Evolutionary conservation across 345 rosid genomes (phyloP).

Genomic region (Cardamine occulta): DNA sequence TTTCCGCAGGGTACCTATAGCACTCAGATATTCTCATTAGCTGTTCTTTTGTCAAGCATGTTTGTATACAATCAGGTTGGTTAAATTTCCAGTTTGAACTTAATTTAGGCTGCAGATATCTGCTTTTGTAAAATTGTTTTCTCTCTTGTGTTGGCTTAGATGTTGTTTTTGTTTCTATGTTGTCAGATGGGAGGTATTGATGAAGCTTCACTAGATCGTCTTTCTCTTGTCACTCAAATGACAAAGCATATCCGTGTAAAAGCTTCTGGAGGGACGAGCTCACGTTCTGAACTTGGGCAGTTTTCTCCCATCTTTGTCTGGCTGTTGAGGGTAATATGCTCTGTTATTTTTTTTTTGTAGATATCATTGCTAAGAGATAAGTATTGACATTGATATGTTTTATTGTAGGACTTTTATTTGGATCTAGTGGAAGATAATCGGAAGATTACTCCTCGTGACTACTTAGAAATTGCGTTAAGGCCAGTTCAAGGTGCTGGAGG

Average conservation of each 20-base stretch:
- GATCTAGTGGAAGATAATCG: constrained; percentile 81
- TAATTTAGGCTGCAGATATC: not conserved
- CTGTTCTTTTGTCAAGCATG: constrained; percentile 96
- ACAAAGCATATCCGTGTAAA: constrained; percentile 95
- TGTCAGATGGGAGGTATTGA: constrained; percentile 95
- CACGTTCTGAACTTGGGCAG: constrained; percentile 88
- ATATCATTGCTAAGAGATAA: not conserved
- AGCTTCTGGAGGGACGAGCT: constrained; percentile 78
- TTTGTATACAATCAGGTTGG: constrained; percentile 94
- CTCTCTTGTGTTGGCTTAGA: constrained; percentile 14
- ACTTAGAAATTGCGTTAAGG: constrained; percentile 88
- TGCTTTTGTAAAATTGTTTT: not conserved
- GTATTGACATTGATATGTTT: constrained; percentile 20
- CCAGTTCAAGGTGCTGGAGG: constrained; percentile 80
- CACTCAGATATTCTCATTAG: constrained; percentile 97
- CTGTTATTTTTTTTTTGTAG: constrained; percentile 1
- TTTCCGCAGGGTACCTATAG: constrained; percentile 87
- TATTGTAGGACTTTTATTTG: constrained; percentile 86
- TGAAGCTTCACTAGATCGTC: constrained; percentile 94
- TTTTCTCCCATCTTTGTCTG: constrained; percentile 98
- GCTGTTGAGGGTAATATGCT: constrained; percentile 80
- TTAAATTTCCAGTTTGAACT: constrained; percentile 5
- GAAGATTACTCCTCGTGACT: constrained; percentile 93
- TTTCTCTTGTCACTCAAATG: constrained; percentile 97
- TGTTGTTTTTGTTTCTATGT: constrained; percentile 24